Evolutionary conservation across 495 filamentous ascomycete genomes (phyloP), one percentile per base, ranked within the genome.

Genomic region (Hamigera avellanea): DNA sequence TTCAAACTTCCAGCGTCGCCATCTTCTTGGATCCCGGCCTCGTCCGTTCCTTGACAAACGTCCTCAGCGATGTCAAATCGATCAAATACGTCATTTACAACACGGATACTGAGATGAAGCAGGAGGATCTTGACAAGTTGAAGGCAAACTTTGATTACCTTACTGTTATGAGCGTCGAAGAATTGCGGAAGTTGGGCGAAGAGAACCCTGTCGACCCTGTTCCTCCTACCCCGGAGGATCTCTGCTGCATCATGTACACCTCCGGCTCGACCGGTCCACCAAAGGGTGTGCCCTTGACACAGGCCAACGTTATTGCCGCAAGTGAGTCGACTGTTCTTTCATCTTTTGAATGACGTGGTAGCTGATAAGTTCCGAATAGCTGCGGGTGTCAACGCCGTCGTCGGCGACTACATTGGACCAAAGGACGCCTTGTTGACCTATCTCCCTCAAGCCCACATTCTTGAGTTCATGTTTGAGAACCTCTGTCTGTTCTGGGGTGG

Each of bases 231-330:
- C 72, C 84, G 2, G 84, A 95, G 33, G 89, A 95, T 54, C 74
- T 98, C 9, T 91, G 83, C 71, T 95, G 91, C 56, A 93, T 98
- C 58, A 98, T 98, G 91, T 98, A 96, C 67, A 98, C 91, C 2
- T 96, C 91, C 19, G 91, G 91, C 29, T 94, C 89, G n/a, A 98
- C 91, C 3, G 91, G 91, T 33, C 75, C 87, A 0, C 91, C 91
- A 25, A 98, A 96, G 71, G 91, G 91, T 60, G 91, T 98, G 18
- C 78, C 86, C 19, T 60, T 98, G 45, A 91, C 79, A 48, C 91
- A 98, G 57, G 81, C 66, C 37, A 83, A 87, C 49, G 85, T 98
- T 14, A 69, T 98, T 48, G 89, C 84, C 45, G 81, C 89, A 33
- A 78, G 83, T 85, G 69, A 61, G 79, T 66, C 14, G 16, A 35